These are phyloP conservation scores for Tetrapisispora iriomotensis DNA, from an alignment of 805 yeast species.

Conservation along the genomic window DNA sequence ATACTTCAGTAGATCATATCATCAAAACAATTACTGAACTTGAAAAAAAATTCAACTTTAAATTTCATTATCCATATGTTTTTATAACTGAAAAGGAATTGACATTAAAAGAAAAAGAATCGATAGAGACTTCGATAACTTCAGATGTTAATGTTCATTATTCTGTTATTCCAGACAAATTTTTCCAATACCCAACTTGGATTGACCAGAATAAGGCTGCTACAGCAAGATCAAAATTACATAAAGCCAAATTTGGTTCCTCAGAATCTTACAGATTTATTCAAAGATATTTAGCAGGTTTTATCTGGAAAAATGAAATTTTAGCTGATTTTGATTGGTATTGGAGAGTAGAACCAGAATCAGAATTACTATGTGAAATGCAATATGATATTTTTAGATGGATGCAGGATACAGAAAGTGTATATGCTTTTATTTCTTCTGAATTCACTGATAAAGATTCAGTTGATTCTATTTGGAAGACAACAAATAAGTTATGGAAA, in stretches of 20 bases:
- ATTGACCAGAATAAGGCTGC: constrained; percentile 69
- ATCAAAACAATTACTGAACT: constrained; percentile 53
- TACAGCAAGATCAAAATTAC: constrained; percentile 40
- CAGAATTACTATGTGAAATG: constrained; percentile 64
- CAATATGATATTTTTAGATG: constrained; percentile 71
- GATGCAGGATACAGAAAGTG: constrained; percentile 66
- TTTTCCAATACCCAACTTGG: constrained; percentile 81
- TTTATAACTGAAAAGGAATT: constrained; percentile 75
- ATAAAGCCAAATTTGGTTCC: constrained; percentile 61
- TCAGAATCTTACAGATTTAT: constrained; percentile 73
- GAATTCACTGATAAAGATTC: constrained; percentile 61
- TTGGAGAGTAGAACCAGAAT: constrained; percentile 90
- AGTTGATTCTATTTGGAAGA: constrained; percentile 68
- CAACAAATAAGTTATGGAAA: constrained; percentile 53
- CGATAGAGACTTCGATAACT: not conserved
- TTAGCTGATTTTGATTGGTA: constrained; percentile 68
- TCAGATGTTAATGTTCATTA: constrained; percentile 37
- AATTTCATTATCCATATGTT: constrained; percentile 84
- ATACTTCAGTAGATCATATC: constrained; percentile 46
- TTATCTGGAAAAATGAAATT: constrained; percentile 64
- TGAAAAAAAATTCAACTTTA: constrained; percentile 69
- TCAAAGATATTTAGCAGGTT: constrained; percentile 85
- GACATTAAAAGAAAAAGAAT: constrained; percentile 35
- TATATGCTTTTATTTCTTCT: constrained; percentile 69
- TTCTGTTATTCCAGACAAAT: constrained; percentile 64